phyloP scores from a whole-genome alignment of 768 basidiomycete species.

The Paxillus rubicundulus region DNA sequence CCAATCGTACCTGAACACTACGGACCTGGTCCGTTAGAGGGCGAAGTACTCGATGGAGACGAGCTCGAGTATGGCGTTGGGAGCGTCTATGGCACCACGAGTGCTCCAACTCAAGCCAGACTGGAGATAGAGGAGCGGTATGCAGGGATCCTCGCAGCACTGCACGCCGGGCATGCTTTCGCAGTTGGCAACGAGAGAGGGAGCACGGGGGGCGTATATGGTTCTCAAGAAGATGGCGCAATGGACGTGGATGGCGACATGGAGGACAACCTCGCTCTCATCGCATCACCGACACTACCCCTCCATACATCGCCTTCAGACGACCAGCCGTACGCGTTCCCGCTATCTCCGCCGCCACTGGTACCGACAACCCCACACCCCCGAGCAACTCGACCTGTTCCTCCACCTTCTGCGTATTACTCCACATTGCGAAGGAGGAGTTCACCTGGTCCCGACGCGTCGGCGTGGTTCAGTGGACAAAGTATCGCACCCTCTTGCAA shows the following conservation, averaged over 20 bases:
- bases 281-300: slow-evolving; percentile 27
- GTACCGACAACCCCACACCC: not conserved
- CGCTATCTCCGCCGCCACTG: slow-evolving; percentile 28
- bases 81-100: not conserved
- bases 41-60: slow-evolving; percentile 18
- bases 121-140: slow-evolving; percentile 26
- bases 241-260: slow-evolving; percentile 9
- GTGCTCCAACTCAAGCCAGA: not conserved
- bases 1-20: slow-evolving; percentile 8
- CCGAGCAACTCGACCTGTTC: slow-evolving; percentile 12
- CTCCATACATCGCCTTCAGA: slow-evolving; percentile 11
- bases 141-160: slow-evolving; percentile 24
- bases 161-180: slow-evolving; percentile 13
- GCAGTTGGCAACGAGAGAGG: slow-evolving; percentile 19
- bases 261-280: slow-evolving; percentile 8
- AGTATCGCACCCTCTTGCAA: slow-evolving; percentile 23
- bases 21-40: slow-evolving; percentile 18
- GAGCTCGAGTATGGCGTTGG: slow-evolving; percentile 8
- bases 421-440: slow-evolving; percentile 15
- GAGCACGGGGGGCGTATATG: slow-evolving; percentile 29
- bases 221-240: slow-evolving; percentile 15
- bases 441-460: slow-evolving; percentile 29
- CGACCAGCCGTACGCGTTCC: slow-evolving; percentile 13
- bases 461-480: slow-evolving; percentile 25
- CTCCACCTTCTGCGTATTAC: slow-evolving; percentile 28